Base-by-base conservation (phyloP, 208 protist species). In the Wallacemonas sp. region DNA sequence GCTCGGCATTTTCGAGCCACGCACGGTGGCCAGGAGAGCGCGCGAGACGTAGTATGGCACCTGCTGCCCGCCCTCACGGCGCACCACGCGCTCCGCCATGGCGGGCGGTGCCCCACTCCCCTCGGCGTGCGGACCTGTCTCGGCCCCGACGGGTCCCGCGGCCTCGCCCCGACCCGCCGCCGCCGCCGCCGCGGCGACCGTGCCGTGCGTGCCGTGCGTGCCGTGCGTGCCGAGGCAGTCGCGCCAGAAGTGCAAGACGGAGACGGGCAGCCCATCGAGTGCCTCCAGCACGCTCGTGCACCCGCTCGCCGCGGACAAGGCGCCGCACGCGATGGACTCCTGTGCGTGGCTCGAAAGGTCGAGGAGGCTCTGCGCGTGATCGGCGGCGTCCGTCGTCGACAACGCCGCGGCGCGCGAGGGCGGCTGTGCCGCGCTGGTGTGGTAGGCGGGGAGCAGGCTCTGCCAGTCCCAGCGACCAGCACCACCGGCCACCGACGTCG, bases 11-110 rank as follows among this genome's bases (percentile, higher is more conserved):
- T 39, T 31, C 20, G 70, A 68, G 16, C 83, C 70, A 2, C 79
- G 79, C 3, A 91, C 67, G 3, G 75, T 71, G 46, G 57, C 76
- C 11, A 95, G 28, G 14, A 83, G 54, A 16, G 82, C 57, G 32
- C 65, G 71, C 0, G 77, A 74, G 36, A 72, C 64, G 63, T 41
- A 36, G 55, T 84, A 95, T 11, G 50, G 61, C 57, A 83, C 74
- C 2, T 52, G 7, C 54, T 89, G 80, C 2, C 84, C 89, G 0
- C 89, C 86, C 57, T 89, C 77, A 29, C 89, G 86, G 39, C 79
- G 72, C 16, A 95, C 70, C 16, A 82, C 63, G 42, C 80, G 69
- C 44, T 75, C 71, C 10, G 29, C 45, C 49, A 39, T 26, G 32
- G 32, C 49, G 46, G 42, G 2, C 55, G 62, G 65, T 66, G 50